phyloP scores from a whole-genome alignment of 2,329 filamentous ascomycete species.

The Cryphonectria naterciae region DNA sequence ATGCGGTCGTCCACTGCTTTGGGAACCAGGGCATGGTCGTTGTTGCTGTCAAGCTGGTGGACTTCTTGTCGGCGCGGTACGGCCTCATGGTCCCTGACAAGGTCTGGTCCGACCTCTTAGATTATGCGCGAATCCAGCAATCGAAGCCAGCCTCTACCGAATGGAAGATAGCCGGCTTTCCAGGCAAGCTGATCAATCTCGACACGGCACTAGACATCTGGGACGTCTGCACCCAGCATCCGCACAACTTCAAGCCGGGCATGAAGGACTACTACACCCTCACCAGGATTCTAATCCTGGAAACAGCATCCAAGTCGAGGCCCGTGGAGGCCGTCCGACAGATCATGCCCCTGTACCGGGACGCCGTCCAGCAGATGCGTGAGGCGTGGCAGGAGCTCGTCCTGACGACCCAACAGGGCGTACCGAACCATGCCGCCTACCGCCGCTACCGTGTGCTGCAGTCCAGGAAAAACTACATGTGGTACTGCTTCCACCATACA shows the following conservation, averaged over 20 bases:
- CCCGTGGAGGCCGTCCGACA: slow-evolving; percentile 38
- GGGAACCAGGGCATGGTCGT: slow-evolving; percentile 67
- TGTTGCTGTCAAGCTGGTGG: slow-evolving; percentile 61
- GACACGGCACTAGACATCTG: slow-evolving; percentile 58
- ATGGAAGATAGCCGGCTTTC: slow-evolving; percentile 41
- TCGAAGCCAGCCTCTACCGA: slow-evolving; percentile 43
- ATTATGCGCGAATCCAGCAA: slow-evolving; percentile 66
- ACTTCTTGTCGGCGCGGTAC: slow-evolving; percentile 65
- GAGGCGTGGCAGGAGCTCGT: slow-evolving; percentile 29
- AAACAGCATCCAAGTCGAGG: slow-evolving; percentile 14
- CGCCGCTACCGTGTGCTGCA: slow-evolving; percentile 35
- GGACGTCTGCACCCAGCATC: slow-evolving; percentile 60
- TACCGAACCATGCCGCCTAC: slow-evolving; percentile 27
- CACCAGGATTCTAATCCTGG: slow-evolving; percentile 44
- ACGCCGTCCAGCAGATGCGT: slow-evolving; percentile 33
- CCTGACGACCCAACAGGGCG: slow-evolving; percentile 34
- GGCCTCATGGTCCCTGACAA: slow-evolving; percentile 57
- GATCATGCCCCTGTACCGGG: slow-evolving; percentile 36
- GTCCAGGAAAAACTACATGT: slow-evolving; percentile 38
- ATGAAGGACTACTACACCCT: slow-evolving; percentile 58
- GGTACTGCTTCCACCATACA: slow-evolving; percentile 38
- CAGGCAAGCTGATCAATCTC: slow-evolving; percentile 41
- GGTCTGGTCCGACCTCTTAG: slow-evolving; percentile 69
- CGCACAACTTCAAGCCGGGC: slow-evolving; percentile 59
- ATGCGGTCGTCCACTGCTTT: slow-evolving; percentile 69